Percentiles rank a stretch among this genome's conserved stretches.
Evolutionary conservation across 2,329 filamentous ascomycete species (phyloP).

Genomic region (Aureobasidium sp.): DNA sequence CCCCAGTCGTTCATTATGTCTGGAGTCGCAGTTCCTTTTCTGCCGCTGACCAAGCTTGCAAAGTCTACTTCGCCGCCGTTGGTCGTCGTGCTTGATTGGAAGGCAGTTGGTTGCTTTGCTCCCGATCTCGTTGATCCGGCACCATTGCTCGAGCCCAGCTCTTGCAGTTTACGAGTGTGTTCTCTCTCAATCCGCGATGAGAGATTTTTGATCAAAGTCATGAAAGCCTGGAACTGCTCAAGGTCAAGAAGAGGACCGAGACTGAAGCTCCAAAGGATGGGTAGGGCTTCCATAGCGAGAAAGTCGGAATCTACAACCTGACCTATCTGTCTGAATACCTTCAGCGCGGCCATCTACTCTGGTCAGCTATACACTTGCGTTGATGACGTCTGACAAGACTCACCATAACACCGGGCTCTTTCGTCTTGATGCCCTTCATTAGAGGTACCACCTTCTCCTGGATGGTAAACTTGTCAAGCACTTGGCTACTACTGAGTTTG

Average conservation of each 20-base stretch:
- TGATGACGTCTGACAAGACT: conserved; percentile 3
- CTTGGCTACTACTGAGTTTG: conserved; percentile 52
- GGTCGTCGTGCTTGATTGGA: conserved; percentile 20
- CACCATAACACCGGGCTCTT: conserved; percentile 90
- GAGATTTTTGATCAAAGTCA: conserved; percentile 76
- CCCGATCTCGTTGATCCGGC: conserved; percentile 31
- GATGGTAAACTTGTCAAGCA: conserved; percentile 94
- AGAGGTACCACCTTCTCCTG: conserved; percentile 94
- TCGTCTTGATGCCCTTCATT: conserved; percentile 90
- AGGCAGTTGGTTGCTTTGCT: conserved; percentile 52
- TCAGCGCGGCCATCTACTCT: conserved; percentile 67
- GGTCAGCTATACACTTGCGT: neutral
- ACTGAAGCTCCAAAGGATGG: conserved; percentile 85
- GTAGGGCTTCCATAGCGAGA: conserved; percentile 82
- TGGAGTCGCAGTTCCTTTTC: conserved; percentile 34
- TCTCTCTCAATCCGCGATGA: conserved; percentile 80
- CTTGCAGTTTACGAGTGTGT: conserved; percentile 80
- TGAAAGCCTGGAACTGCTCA: conserved; percentile 78
- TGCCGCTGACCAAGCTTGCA: conserved; percentile 80
- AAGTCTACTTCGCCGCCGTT: conserved; percentile 69
- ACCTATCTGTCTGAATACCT: conserved; percentile 77
- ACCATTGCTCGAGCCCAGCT: conserved; percentile 57
- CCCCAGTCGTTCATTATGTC: conserved; percentile 41
- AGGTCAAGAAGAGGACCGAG: conserved; percentile 83
- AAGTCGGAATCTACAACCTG: conserved; percentile 80